A percentile compares a stretch with the other conserved stretches of the same genome.
Conservation (phyloP, 768 basidiomycete species). For the Phaffia tasmanica region DNA sequence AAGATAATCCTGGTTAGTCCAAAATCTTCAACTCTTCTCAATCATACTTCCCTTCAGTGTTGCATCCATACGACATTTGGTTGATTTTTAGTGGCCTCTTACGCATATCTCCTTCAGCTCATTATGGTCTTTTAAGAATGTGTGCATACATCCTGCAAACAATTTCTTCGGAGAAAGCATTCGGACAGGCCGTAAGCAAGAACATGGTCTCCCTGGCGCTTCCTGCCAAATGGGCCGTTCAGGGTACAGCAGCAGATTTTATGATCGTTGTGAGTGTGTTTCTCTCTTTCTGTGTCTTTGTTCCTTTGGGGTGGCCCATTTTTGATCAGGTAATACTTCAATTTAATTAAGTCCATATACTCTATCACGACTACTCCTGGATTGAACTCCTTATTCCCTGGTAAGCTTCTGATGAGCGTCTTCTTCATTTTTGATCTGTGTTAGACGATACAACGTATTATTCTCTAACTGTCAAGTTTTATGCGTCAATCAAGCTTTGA, state of each 20-base stretch:
- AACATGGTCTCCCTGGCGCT: slow-evolving; percentile 48
- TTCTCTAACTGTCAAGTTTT: background rate
- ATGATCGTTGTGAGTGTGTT: slow-evolving; percentile 58
- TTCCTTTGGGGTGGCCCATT: background rate
- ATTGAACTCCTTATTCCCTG: slow-evolving; percentile 72
- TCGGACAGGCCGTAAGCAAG: slow-evolving; percentile 57
- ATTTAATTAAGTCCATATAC: slow-evolving; percentile 59
- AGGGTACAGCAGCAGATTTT: slow-evolving; percentile 72
- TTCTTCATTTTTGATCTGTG: background rate
- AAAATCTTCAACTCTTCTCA: background rate
- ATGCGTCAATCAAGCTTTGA: slow-evolving; percentile 47
- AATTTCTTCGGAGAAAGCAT: slow-evolving; percentile 69
- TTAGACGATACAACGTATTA: background rate
- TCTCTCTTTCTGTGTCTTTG: background rate
- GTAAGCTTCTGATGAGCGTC: no score
- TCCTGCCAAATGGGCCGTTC: slow-evolving; percentile 63
- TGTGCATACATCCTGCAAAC: slow-evolving; percentile 86
- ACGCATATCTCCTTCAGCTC: slow-evolving; percentile 46
- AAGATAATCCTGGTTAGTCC: slow-evolving; percentile 76
- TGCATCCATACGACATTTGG: background rate
- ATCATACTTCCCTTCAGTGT: background rate
- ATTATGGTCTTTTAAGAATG: slow-evolving; percentile 79
- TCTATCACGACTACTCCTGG: slow-evolving; percentile 80
- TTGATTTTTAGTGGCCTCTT: background rate
- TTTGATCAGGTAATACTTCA: background rate